Base-by-base conservation (phyloP, 1,139 yeast genomes). In the Geotrichum cucujoidarum region DNA sequence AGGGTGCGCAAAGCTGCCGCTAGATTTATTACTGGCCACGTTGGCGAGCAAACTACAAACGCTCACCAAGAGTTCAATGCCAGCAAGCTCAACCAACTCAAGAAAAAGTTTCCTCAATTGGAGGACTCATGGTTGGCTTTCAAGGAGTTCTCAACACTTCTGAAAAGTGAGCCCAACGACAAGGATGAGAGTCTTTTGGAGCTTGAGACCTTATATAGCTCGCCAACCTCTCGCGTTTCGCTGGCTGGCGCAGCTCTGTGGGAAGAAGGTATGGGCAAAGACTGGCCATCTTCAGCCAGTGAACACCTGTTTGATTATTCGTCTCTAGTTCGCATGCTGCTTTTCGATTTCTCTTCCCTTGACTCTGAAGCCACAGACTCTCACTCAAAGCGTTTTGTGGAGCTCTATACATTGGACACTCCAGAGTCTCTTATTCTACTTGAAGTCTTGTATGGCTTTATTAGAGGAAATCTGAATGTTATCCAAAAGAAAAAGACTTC, bases 1-100 rank as follows among this genome's bases (percentile, higher is more conserved):
- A 58, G 58, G 3, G 66, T 68, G 1, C 60, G 72, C n/a, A 55
- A 55, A 34, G 62, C 62, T 7, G 67, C 67, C 1, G 55, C 61
- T 6, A 55, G 51, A 24, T 57, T 63, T 38, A 47, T 64, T 37
- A 48, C 55, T 21, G 53, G 57, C 6, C 55, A 55, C 37, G 47
- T 57, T n/a, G 47, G 46, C 5, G 64, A 59, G 32, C 49, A 50
- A 38, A 29, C 51, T 13, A 34, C 30, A 2, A 50, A 49, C 27
- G 50, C 53, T 22, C 48, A 47, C 14, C 49, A 55, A 2, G 47
- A 51, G 30, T 53, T 55, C 17, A 51, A 46, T 33, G 51, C 53
- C 6, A 48, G 50, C 20, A 54, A 53, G n/a, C 40, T 55, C 13
- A 44, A 48, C 4, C 48, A 54, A 17, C 41, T 58, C 20, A 46